Conservation (phyloP, 169 alveolate species). For the Cryptosporidium parvum region DNA sequence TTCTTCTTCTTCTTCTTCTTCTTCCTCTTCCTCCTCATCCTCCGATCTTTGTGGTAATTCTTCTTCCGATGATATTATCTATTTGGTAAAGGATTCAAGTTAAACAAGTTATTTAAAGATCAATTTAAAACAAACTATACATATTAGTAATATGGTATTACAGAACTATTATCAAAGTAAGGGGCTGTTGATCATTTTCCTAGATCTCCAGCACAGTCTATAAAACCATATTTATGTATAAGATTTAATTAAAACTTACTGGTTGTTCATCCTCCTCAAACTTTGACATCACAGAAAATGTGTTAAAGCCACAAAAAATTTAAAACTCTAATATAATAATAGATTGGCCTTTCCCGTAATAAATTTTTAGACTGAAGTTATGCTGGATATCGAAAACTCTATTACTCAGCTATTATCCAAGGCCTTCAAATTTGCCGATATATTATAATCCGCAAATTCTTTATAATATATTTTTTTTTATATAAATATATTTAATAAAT, state of each 20-base stretch:
- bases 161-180: not conserved
- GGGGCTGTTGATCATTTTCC: not conserved
- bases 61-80: constrained; percentile 29
- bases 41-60: not conserved
- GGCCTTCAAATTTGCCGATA: too few species aligned
- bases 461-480: too few species aligned
- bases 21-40: constrained; percentile 9
- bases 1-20: not conserved
- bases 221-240: not conserved
- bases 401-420: too few species aligned
- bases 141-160: not conserved
- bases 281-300: not conserved
- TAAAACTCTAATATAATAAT: not conserved
- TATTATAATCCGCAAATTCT: too few species aligned
- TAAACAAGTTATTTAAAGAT: not conserved
- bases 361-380: too few species aligned
- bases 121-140: not conserved
- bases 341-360: not conserved
- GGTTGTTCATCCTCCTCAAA: constrained; percentile 22
- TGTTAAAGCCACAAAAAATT: not conserved
- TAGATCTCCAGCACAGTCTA: not conserved
- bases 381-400: too few species aligned
- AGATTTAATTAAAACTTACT: not conserved
- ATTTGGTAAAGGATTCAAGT: not conserved
- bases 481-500: too few species aligned